Base-by-base conservation (phyloP, 2,329 filamentous ascomycete genomes). In the Allantophomopsis cytisporea region DNA sequence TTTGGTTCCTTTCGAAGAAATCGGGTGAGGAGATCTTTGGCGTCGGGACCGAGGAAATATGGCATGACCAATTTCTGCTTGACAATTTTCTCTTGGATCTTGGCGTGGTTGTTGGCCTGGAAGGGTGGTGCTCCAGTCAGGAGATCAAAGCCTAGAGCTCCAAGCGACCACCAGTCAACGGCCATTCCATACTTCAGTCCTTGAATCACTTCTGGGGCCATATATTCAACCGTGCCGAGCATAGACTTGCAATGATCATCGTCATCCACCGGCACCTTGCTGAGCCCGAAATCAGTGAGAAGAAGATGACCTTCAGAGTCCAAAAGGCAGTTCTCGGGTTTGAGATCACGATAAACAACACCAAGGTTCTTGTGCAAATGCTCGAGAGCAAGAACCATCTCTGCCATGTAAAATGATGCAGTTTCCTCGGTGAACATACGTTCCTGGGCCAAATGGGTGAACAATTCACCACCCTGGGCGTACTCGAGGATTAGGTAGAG, bases 131-230 rank as follows among this genome's bases (percentile, higher is more conserved):
- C 80, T 39, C 93, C 91, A 8, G 89, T 96, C 58, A 98, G 79
- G 30, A 98, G 68, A 57, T 98, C 91, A 59, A 80, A 94, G 28
- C 85, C 87, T 35, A 98, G 72, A 2, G 89, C 88, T 30, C 93
- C 91, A 36, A 98, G 80, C 4, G 88, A 94, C 91, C 91, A 98
- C 89, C 89, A 98, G 63, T 98, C 91, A 14, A 95, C 93, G 1
- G 87, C 80, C 59, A 88, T 89, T 54, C 89, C 88, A 58, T 98
- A 98, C 48, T 84, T 80, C 47, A 83, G 79, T 44, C 87, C 88
- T 45, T 80, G 73, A 44, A 98, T 77, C 38, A 98, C 83, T 62
- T 98, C 91, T 1, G 91, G 91, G 0, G 91, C 93, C 91, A 98
- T 98, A 70, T 98, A 98, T 58, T 96, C 91, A 42, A 95, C 81